These are phyloP conservation scores for Croton setiger DNA, from an alignment of 441 rosid genomes.

Conservation along the genomic window DNA sequence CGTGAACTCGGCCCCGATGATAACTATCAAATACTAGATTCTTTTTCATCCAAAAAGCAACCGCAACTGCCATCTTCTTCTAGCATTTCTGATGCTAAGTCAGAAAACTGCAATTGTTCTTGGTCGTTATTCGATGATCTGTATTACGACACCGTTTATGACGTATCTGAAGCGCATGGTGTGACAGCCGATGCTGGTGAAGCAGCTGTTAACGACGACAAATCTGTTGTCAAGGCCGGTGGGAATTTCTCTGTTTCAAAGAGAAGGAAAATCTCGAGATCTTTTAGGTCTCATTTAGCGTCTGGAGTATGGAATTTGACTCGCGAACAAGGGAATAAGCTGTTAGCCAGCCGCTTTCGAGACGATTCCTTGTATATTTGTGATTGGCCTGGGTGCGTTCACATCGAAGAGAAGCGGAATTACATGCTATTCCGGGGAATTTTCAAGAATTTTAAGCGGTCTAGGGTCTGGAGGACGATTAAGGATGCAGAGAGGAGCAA, in stretches of 20 bases:
- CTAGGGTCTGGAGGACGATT: conserved; percentile 87
- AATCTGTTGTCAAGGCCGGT: conserved; percentile 28
- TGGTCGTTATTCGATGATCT: conserved; percentile 94
- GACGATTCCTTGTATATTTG: conserved; percentile 79
- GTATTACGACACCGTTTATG: conserved; percentile 62
- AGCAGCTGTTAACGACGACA: conserved; percentile 27
- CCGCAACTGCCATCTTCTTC: conserved; percentile 19
- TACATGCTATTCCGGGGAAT: conserved; percentile 91
- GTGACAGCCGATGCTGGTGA: background rate
- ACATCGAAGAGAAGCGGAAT: conserved; percentile 71
- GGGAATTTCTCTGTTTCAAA: conserved; percentile 30
- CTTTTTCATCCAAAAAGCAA: background rate
- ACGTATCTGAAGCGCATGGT: conserved; percentile 42
- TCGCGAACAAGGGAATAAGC: conserved; percentile 85
- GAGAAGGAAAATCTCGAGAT: conserved; percentile 45
- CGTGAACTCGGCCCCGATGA: conserved; percentile 85
- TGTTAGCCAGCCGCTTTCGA: conserved; percentile 83
- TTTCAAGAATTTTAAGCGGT: conserved; percentile 77
- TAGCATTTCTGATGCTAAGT: conserved; percentile 7
- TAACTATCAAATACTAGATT: conserved; percentile 21
- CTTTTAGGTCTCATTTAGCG: conserved; percentile 70
- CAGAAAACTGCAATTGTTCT: conserved; percentile 32
- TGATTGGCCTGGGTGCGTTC: conserved; percentile 93
- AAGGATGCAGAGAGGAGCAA: conserved; percentile 65
- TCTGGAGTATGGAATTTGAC: conserved; percentile 69